These are phyloP conservation scores for Casaregolazyma suthepensis DNA, from an alignment of 1,139 yeast genomes.

Conservation along the genomic window DNA sequence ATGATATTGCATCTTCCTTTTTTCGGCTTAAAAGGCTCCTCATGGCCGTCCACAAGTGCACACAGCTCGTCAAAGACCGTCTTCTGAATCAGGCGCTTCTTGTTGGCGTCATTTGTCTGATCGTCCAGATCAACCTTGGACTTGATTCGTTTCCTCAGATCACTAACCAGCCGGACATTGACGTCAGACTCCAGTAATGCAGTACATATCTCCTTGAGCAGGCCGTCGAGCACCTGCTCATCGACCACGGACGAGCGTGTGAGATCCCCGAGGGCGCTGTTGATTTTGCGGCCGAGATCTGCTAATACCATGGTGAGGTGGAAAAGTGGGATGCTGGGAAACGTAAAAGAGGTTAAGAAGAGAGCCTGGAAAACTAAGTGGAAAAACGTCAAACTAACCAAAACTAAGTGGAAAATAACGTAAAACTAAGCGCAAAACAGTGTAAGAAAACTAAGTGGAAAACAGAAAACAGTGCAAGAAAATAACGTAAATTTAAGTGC, in stretches of 20 bases:
- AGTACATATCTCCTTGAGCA: conserved; percentile 83
- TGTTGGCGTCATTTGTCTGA: conserved; percentile 45
- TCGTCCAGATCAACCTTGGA: conserved; percentile 48
- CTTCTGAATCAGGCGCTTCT: conserved; percentile 77
- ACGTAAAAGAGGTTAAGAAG: no score
- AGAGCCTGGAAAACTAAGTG: no score
- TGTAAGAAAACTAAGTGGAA: no score
- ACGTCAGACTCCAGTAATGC: conserved; percentile 92
- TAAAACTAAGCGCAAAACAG: no score
- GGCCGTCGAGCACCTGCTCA: conserved; percentile 54
- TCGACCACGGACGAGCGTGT: conserved; percentile 56
- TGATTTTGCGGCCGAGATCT: conserved; percentile 84
- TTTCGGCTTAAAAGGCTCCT: conserved; percentile 74
- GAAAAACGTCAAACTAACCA: no score
- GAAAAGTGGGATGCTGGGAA: no score
- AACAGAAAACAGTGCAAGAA: no score
- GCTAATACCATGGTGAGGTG: conserved; percentile 71
- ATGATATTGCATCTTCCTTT: conserved; percentile 69
- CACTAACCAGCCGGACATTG: conserved; percentile 75
- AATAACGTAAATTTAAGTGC: no score
- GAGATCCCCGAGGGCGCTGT: conserved; percentile 65
- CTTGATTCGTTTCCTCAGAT: conserved; percentile 68
- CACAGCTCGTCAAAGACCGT: conserved; percentile 91
- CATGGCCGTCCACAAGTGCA: conserved; percentile 63
- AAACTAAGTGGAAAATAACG: background rate